Conservation (phyloP, 345 rosid genomes). For the Eucalyptus pumila region DNA sequence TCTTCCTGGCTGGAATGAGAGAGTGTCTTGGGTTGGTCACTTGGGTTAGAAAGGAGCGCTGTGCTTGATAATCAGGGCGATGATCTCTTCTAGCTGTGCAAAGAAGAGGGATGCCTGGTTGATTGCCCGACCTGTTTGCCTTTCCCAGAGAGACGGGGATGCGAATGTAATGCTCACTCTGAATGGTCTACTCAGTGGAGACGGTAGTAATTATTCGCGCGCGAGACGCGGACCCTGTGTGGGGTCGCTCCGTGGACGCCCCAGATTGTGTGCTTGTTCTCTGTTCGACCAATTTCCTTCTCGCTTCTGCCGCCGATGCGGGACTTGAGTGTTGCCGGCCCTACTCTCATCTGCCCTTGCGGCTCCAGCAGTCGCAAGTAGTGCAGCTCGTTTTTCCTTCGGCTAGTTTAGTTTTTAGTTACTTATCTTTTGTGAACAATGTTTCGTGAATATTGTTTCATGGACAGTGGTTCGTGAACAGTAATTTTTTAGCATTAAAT, state of each 20-base stretch:
- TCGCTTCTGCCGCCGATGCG: background rate
- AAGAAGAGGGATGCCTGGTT: background rate
- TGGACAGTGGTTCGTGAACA: too few species aligned
- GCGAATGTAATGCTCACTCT: background rate
- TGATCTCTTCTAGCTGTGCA: background rate
- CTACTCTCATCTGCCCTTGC: too few species aligned
- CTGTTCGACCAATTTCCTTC: background rate
- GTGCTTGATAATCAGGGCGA: background rate
- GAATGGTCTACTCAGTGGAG: background rate
- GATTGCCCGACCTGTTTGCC: background rate
- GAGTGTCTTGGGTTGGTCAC: background rate
- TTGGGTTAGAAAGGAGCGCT: background rate
- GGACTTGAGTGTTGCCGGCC: background rate
- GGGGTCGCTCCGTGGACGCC: background rate
- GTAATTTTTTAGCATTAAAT: too few species aligned
- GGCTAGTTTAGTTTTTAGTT: too few species aligned
- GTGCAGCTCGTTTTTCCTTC: too few species aligned
- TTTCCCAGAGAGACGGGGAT: background rate
- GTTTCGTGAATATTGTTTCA: too few species aligned
- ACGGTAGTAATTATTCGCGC: too few species aligned
- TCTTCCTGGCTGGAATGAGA: background rate
- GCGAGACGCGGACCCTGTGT: rapidly evolving
- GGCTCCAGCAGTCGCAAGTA: too few species aligned
- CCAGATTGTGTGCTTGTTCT: background rate
- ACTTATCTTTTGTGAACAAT: too few species aligned